phyloP scores from a whole-genome alignment of 2,329 filamentous ascomycete genomes.

The Trichophyton verrucosum region DNA sequence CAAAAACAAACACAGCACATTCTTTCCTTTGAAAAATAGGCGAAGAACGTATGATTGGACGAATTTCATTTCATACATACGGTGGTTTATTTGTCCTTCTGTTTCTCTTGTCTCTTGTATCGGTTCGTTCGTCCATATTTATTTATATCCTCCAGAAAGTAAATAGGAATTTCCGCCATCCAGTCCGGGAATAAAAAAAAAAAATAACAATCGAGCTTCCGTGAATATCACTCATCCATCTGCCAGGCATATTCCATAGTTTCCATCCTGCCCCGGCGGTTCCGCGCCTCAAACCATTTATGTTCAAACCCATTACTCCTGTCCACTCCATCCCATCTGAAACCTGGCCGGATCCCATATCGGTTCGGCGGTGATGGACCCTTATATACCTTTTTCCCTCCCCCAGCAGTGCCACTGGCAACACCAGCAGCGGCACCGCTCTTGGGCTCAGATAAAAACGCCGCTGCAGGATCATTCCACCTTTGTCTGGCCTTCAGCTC shows the following conservation, averaged over 20 bases:
- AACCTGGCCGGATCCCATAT: conserved; percentile 83
- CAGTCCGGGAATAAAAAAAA: neutral
- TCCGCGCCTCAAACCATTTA: conserved; percentile 81
- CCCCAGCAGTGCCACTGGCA: conserved; percentile 33
- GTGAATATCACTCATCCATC: conserved; percentile 61
- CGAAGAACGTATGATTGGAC: conserved; percentile 1
- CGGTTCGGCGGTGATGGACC: conserved; percentile 78
- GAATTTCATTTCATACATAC: conserved; percentile 2
- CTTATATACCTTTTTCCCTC: conserved; percentile 55
- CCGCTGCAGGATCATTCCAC: conserved; percentile 91
- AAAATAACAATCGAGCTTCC: too few species aligned
- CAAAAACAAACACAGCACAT: neutral
- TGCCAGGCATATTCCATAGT: conserved; percentile 87
- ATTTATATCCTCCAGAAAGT: neutral
- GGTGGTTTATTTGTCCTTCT: neutral
- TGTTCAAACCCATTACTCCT: conserved; percentile 85
- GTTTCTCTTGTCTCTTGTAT: neutral
- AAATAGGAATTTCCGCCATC: neutral
- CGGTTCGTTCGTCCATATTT: neutral
- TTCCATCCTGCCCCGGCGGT: conserved; percentile 61
- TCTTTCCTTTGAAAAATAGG: neutral
- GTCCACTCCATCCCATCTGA: conserved; percentile 95
- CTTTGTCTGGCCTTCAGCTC: conserved; percentile 63
- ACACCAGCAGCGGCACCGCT: conserved; percentile 52
- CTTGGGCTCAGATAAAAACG: conserved; percentile 52